Evolutionary conservation across 202 grass and related monocot species (phyloP), one percentile per base, ranked within the genome.

Genomic region (Setaria viridis): DNA sequence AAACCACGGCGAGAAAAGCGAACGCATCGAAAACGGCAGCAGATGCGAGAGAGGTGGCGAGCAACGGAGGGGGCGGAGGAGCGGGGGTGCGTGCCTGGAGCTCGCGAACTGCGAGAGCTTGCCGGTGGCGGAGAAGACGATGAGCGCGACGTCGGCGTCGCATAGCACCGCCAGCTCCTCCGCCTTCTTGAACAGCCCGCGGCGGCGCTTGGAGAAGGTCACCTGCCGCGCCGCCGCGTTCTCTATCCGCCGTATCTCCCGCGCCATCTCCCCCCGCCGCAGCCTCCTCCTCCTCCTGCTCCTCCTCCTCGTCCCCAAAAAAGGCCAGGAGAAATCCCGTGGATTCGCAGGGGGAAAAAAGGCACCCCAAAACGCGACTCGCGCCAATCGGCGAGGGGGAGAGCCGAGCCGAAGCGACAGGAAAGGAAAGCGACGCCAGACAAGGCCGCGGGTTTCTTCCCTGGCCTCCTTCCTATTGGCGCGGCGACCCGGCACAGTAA

Each of bases 61-160:
- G 58, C 33, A 65, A 0, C 55, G 6, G n/a, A 35, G 32, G 12
- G 9, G 5, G 32, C 1, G 49, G 16, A 25, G 50, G 32, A 41
- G 39, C 39, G 39, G 1, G 16, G 20, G 48, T 13, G 47, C 64
- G 67, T 93, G 85, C 93, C 91, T 97, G 68, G 94, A 91, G 90
- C 90, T 97, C 25, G 94, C 93, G 94, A 86, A 94, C 86, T 97
- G 92, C 58, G 91, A 97, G 86, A 97, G 92, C 86, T 87, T 97
- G 83, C 94, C 94, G 80, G 94, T 97, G 77, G 94, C 84, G 80
- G 94, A 97, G 80, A 94, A 97, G 74, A 97, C 90, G 81, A 97
- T 49, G 77, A 97, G 94, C 21, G 88, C 92, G 76, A 94, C 88
- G 85, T 97, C 94, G 71, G 91, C 91, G 81, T 97, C 94, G 88